Evolutionary conservation across 2,329 filamentous ascomycete genomes (phyloP), one percentile per base, ranked within the genome.

Genomic region (Esteya vermicola): DNA sequence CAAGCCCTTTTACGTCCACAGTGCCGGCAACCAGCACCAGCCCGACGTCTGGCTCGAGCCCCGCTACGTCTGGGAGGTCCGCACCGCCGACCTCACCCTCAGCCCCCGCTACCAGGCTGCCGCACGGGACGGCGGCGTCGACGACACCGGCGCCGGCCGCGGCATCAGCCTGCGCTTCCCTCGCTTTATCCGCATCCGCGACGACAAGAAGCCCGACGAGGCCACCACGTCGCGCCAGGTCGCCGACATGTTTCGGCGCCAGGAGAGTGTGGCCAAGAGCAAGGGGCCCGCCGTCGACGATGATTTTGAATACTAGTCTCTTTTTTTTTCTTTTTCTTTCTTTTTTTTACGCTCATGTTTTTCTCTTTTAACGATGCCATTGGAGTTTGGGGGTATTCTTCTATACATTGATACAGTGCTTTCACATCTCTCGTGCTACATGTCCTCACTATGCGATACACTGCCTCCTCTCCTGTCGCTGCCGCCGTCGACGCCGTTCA

Each of bases 11-110:
- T 98, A 96, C 61, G 70, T 77, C 1, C 91, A 98, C 58, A 86
- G 82, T 4, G 64, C 70, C 0, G 85, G 84, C 38, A 77, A 78
- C 37, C 89, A 93, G 61, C 86, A 96, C 56, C 91, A 98, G 57
- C 91, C 91, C 2, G 91, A 98, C 57, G 86, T 98, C 28, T 98
- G 91, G 91, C 91, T 98, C 56, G 91, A 98, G 67, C 85, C 91
- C 13, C 77, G 78, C 32, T 80, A 81, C 52, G 91, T 98, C 2
- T 98, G 91, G 91, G 91, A 98, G 61, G 88, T 98, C 50, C 93
- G 89, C 66, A 93, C 89, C 12, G 91, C 91, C 1, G 91, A 98
- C 65, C 60, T 98, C 51, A 96, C 91, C 2, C 71, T 98, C 19
- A 89, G 81, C 50, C 91, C 91, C 21, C 70, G 88, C 30, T 98